Percentiles rank a stretch among this genome's conserved stretches.
These are phyloP conservation scores for Telopea speciosissima DNA, from an alignment of 177 flowering plant genomes.

Conservation along the genomic window DNA sequence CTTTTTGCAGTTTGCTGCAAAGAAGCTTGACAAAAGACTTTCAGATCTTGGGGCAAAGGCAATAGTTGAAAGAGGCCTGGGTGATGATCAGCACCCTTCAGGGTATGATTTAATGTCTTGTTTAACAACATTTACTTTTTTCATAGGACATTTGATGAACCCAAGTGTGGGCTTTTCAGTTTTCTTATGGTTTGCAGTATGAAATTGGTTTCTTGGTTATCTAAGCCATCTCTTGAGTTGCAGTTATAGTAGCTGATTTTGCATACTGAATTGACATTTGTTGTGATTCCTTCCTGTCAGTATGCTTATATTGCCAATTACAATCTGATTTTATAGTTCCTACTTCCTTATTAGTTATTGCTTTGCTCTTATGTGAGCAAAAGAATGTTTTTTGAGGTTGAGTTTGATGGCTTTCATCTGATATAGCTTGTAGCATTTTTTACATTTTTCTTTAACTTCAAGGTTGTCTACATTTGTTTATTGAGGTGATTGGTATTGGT, in stretches of 20 bases:
- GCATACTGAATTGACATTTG: neutral
- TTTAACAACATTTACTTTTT: neutral
- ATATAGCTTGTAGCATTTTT: neutral
- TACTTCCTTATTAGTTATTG: neutral
- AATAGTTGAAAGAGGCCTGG: slow-evolving; percentile 78
- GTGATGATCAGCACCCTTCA: slow-evolving; percentile 96
- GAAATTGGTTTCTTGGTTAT: too few relatives aligned
- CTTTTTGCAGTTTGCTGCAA: slow-evolving; percentile 78
- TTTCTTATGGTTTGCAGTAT: neutral
- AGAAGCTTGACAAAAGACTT: slow-evolving; percentile 87
- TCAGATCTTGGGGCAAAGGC: slow-evolving; percentile 72
- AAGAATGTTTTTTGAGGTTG: neutral
- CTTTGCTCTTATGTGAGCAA: neutral
- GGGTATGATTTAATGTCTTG: slow-evolving; percentile 47
- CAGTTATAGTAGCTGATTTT: neutral
- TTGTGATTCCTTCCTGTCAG: neutral
- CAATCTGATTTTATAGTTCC: neutral
- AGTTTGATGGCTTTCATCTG: neutral
- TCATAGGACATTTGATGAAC: neutral
- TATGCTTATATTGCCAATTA: neutral
- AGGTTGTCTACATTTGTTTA: neutral
- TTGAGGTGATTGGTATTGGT: neutral
- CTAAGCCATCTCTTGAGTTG: neutral
- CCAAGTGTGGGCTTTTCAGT: neutral
- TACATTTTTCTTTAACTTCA: neutral